Evolutionary conservation across 1,284 basidiomycete genomes (phyloP), one percentile per base, ranked within the genome.

Genomic region (Ceratobasidium sp.): DNA sequence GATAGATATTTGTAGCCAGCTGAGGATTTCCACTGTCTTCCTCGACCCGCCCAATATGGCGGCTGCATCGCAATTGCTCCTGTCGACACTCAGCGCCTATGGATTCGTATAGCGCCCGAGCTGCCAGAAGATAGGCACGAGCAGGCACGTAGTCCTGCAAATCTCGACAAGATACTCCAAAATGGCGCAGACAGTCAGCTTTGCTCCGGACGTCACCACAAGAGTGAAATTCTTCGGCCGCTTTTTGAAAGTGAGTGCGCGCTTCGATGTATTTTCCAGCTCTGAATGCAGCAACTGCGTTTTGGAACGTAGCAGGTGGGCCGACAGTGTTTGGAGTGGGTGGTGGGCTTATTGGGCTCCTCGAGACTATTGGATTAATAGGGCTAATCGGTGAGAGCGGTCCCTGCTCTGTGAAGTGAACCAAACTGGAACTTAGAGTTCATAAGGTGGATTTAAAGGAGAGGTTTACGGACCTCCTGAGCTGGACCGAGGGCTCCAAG

Each of bases 111-210:
- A 77, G 6, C 12, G 13, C 23, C 15, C 63, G 73, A 23, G 73
- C 73, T 15, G 28, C 53, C 12, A 18, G 13, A n/a, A 77, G 73
- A 67, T 77, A n/a, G 18, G 61, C 44, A 18, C 49, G 49, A 42
- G 73, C 73, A 20, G 33, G n/a, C 40, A 58, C 49, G 28, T 67
- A 77, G 13, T 77, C 39, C 20, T 67, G 44, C 49, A 68, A 49
- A 28, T 67, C 9, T 44, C 73, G 73, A 28, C 63, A 77, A 40
- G 73, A 67, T 26, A 56, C 56, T 23, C 73, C 73, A 18, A 77
- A n/a, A 15, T 55, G 73, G 26, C 63, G 51, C 5, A 77, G 63
- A 64, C 73, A 77, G n/a, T 77, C 73, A 13, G 73, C 73, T 58
- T 77, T 49, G 7, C 23, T 28, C 2, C 53, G 53, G 3, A n/a